Percentiles rank a stretch among this genome's conserved stretches.
These are phyloP conservation scores for Domatiomyces globalis DNA, from an alignment of 2,329 filamentous ascomycete species.

Conservation along the genomic window DNA sequence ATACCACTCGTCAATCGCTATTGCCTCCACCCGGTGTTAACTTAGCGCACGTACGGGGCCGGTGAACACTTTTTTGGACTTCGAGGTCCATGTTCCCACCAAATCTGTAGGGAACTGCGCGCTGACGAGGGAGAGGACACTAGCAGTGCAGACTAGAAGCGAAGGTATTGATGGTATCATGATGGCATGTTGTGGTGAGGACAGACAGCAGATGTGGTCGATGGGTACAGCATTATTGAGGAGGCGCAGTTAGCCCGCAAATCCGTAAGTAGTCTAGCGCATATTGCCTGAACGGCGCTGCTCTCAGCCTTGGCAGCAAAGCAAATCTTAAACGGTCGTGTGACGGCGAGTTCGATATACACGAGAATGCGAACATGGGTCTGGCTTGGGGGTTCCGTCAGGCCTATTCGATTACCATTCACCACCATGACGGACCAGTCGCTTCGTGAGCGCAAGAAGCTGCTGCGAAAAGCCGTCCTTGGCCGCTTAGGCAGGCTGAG, in stretches of 20 bases:
- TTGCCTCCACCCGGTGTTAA: not conserved
- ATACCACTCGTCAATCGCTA: not conserved
- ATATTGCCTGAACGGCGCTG: slow-evolving; percentile 56
- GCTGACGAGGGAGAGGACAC: slow-evolving; percentile 7
- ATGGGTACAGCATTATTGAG: too few species aligned
- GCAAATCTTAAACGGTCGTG: slow-evolving; percentile 25
- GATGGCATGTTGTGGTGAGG: slow-evolving; percentile 5
- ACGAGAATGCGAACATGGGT: slow-evolving; percentile 5
- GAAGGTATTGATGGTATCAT: slow-evolving; percentile 12
- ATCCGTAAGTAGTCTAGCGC: not conserved
- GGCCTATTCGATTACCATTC: slow-evolving; percentile 10
- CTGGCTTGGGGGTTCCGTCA: slow-evolving; percentile 3
- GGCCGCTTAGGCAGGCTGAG: slow-evolving; percentile 9
- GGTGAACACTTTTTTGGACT: slow-evolving; percentile 54
- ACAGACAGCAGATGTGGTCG: not conserved
- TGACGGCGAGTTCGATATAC: slow-evolving; percentile 8
- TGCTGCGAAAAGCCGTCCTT: slow-evolving; percentile 14
- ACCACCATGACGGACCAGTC: slow-evolving; percentile 9
- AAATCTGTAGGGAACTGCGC: slow-evolving; percentile 28
- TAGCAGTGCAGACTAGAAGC: slow-evolving; percentile 7
- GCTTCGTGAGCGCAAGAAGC: slow-evolving; percentile 12
- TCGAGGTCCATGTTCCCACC: slow-evolving; percentile 59
- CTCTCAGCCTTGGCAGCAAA: slow-evolving; percentile 45
- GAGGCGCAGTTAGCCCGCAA: not conserved
- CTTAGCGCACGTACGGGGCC: slow-evolving; percentile 44